Percentiles rank a stretch among this genome's conserved stretches.
These are phyloP conservation scores for Hebeloma cylindrosporum DNA, from an alignment of 768 basidiomycete genomes.

Conservation along the genomic window DNA sequence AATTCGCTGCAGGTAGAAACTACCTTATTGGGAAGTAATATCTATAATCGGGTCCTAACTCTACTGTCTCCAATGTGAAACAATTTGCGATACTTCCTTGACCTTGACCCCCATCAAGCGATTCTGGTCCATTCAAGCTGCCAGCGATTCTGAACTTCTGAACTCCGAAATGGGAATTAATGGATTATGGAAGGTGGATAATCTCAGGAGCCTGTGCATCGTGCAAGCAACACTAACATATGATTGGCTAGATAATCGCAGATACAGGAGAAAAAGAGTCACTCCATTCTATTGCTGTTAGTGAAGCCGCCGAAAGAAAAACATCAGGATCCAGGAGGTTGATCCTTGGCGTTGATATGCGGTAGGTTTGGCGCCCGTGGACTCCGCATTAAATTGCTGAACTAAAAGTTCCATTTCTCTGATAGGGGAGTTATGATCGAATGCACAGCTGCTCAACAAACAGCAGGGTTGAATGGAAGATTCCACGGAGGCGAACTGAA, in stretches of 20 bases:
- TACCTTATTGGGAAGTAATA: too few relatives aligned
- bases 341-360: constrained; percentile 9
- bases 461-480: background rate
- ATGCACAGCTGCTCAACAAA: background rate
- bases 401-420: too few relatives aligned
- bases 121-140: constrained; percentile 19
- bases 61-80: too few relatives aligned
- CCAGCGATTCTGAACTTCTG: constrained; percentile 6
- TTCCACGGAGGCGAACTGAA: background rate
- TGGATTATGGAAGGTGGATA: constrained; percentile 6
- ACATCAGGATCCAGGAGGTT: background rate
- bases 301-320: background rate
- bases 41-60: too few relatives aligned
- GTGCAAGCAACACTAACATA: background rate
- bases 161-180: constrained; percentile 2
- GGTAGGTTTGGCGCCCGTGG: background rate
- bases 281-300: background rate
- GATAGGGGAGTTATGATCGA: constrained; percentile 6
- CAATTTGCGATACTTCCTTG: too few relatives aligned
- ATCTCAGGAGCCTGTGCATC: background rate
- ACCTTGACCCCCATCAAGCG: background rate
- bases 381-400: background rate
- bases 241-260: background rate
- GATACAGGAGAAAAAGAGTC: background rate
- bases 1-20: too few relatives aligned